A percentile compares a stretch with the other conserved stretches of the same genome.
Evolutionary conservation across 371 early-diverging fungal genomes (phyloP).

Genomic region (Blakeslea trispora): DNA sequence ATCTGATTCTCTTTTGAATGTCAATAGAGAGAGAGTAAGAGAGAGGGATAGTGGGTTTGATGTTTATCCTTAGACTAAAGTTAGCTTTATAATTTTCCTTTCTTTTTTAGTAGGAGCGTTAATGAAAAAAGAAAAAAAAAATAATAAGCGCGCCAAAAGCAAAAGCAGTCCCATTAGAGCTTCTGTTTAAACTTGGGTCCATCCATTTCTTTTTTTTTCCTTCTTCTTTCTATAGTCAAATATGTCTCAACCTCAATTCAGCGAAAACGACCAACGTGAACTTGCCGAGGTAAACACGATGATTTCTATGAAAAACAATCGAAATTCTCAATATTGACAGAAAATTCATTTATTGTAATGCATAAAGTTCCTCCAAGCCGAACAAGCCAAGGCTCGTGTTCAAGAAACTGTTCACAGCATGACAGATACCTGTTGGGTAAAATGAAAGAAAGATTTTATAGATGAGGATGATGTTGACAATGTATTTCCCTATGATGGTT

Average conservation of each 20-base stretch:
- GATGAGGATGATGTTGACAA: not conserved
- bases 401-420: slow-evolving; percentile 70
- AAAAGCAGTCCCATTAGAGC: no score
- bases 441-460: not conserved
- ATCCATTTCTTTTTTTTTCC: slow-evolving; percentile 8
- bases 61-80: no score
- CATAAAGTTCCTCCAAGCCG: slow-evolving; percentile 62
- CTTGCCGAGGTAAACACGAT: slow-evolving; percentile 41
- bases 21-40: no score
- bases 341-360: no score
- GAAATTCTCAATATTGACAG: not conserved
- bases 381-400: slow-evolving; percentile 74
- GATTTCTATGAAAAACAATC: not conserved
- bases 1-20: no score
- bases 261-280: slow-evolving; percentile 65
- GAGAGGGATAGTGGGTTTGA: no score
- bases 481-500: not conserved
- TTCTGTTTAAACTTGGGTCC: not conserved
- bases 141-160: no score
- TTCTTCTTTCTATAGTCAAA: not conserved
- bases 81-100: no score
- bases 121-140: no score
- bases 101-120: no score
- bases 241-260: slow-evolving; percentile 49
- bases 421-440: slow-evolving; percentile 74